These are phyloP conservation scores for Dioscorea cayenensis DNA, from an alignment of 116 monocot species.

Conservation along the genomic window DNA sequence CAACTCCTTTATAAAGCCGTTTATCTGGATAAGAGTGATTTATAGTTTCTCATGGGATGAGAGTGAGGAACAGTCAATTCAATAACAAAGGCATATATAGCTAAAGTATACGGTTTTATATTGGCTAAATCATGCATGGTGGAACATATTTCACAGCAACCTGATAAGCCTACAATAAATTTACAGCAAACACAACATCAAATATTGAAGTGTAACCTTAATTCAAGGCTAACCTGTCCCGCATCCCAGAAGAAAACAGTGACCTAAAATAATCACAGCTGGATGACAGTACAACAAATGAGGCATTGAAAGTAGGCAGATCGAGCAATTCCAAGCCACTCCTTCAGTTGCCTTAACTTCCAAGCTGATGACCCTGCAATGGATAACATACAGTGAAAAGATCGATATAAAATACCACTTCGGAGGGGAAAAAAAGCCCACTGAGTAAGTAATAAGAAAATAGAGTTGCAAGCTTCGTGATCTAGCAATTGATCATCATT, in stretches of 20 bases:
- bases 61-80: not conserved
- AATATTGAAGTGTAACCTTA: not conserved
- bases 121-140: not conserved
- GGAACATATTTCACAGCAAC: not conserved
- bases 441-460: no score
- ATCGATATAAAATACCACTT: not conserved
- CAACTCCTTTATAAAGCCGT: no score
- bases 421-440: not conserved
- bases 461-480: no score
- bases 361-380: constrained; percentile 58
- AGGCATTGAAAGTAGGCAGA: constrained; percentile 36
- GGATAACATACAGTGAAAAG: not conserved
- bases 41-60: not conserved
- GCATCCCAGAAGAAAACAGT: constrained; percentile 77
- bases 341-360: constrained; percentile 41
- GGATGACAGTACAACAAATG: constrained; percentile 58
- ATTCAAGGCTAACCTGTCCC: constrained; percentile 50
- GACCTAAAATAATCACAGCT: constrained; percentile 59
- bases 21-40: no score
- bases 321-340: constrained; percentile 31
- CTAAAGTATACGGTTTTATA: not conserved
- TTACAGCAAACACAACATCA: not conserved
- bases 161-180: not conserved
- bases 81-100: not conserved
- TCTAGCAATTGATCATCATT: no score